Evolutionary conservation across 257 asterid genomes (phyloP).

Genomic region (Solanum sparsipilum): DNA sequence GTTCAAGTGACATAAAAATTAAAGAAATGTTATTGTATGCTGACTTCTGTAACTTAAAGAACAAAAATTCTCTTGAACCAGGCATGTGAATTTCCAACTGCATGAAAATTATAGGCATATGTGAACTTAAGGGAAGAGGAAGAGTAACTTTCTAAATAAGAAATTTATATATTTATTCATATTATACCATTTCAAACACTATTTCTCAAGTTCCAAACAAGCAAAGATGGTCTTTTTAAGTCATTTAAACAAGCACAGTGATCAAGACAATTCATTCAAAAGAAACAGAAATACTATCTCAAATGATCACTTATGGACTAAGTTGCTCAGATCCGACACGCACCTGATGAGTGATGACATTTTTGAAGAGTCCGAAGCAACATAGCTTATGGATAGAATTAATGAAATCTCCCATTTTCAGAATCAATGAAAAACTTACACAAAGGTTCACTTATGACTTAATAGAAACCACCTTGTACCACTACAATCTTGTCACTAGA

Average conservation of each 20-base stretch:
- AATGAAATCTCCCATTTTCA: neutral
- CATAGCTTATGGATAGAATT: neutral
- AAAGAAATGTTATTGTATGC: neutral
- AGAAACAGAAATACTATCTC: neutral
- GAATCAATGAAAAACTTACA: neutral
- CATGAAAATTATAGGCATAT: neutral
- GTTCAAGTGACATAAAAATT: neutral
- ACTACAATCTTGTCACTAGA: neutral
- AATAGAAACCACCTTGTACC: neutral
- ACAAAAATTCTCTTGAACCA: neutral
- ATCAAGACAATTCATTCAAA: neutral
- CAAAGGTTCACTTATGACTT: neutral
- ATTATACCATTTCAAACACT: neutral
- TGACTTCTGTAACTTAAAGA: neutral
- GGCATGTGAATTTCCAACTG: neutral
- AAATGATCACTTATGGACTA: neutral
- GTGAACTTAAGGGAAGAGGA: neutral
- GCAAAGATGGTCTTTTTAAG: too few species aligned
- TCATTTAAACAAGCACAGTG: neutral
- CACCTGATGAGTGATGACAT: neutral
- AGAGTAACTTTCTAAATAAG: neutral
- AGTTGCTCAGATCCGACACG: neutral
- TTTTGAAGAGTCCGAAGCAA: neutral
- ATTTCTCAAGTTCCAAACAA: neutral
- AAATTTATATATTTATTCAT: neutral